These are phyloP conservation scores for Apostasia ramifera DNA, from an alignment of 106 monocot genomes.

Conservation along the genomic window DNA sequence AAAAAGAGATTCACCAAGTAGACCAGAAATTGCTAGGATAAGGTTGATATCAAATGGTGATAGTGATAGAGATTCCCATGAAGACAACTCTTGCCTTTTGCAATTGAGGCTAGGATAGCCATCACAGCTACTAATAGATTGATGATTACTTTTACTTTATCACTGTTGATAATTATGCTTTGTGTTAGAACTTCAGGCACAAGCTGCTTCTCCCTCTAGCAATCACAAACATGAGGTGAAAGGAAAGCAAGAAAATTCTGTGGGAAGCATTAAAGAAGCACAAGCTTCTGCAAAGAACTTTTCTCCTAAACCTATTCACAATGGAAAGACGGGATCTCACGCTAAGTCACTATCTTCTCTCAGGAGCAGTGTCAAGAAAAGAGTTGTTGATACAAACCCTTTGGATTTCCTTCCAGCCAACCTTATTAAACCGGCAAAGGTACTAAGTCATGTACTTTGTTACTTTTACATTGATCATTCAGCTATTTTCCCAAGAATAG, in stretches of 20 bases:
- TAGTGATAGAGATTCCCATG: too few relatives aligned
- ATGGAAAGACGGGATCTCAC: conserved; percentile 10
- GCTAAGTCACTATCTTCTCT: conserved; percentile 15
- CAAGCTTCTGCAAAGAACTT: conserved; percentile 11
- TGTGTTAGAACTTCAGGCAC: conserved; percentile 53
- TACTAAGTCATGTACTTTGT: conserved; percentile 18
- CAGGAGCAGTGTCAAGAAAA: conserved; percentile 29
- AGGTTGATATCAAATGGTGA: too few relatives aligned
- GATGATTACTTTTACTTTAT: conserved; percentile 6
- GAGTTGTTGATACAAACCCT: conserved; percentile 26
- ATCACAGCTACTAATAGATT: background rate
- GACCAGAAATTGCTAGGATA: too few relatives aligned
- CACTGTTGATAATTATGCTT: conserved; percentile 17
- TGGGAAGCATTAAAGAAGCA: conserved; percentile 9
- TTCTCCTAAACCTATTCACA: conserved; percentile 12
- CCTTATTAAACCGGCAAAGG: conserved; percentile 68
- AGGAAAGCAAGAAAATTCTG: conserved; percentile 13
- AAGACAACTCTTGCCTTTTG: too few relatives aligned
- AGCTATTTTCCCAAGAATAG: too few relatives aligned
- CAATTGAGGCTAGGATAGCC: background rate
- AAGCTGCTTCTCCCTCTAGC: conserved; percentile 11
- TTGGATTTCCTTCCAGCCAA: conserved; percentile 75
- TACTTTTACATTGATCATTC: background rate
- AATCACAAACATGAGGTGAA: conserved; percentile 5
- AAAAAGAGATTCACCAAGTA: too few relatives aligned